Evolutionary conservation across 345 rosid genomes (phyloP), one percentile per base, ranked within the genome.

Genomic region (Carallia brachiata): DNA sequence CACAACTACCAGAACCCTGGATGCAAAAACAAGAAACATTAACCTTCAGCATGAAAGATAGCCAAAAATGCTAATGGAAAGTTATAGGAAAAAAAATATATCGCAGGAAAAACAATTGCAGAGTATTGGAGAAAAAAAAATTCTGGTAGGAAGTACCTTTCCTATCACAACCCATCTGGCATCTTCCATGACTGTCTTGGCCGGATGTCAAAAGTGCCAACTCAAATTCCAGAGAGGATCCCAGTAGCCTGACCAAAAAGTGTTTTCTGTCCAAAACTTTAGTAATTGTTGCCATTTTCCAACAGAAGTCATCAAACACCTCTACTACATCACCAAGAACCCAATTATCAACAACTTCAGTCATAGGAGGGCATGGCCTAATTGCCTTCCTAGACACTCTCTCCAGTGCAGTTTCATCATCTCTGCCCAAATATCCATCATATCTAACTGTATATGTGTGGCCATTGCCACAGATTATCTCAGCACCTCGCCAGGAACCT

Each of bases 201-300:
- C 28, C 97, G 84, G 58, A 86, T 77, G 52, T 82, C 69, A 68
- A 68, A 75, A 79, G 70, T 82, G 40, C 72, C 70, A 62, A 80
- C 88, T 75, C 72, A 67, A 90, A 68, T 73, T 88, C 84, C 65
- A 82, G 40, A 52, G 88, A 85, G 32, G 90, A 88, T 58, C 96
- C 94, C 61, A 87, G 75, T 54, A 88, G 73, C 75, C 92, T 85
- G 34, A 88, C 85, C 86, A 85, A 70, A 73, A 76, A 73, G 67
- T 74, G 70, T n/a, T 73, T 78, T 61, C 73, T 79, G 37, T 76
- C 81, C 79, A 87, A 78, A 70, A 84, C 77, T 72, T 80, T 80
- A 3, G 79, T 81, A 52, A 92, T 79, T 13, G 79, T 86, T 27
- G 89, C 97, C 86, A 85, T 84, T 81, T 84, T 92, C 97, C 97